phyloP scores from a whole-genome alignment of 179 eudicot genomes.

The Amaranthus tricolor region DNA sequence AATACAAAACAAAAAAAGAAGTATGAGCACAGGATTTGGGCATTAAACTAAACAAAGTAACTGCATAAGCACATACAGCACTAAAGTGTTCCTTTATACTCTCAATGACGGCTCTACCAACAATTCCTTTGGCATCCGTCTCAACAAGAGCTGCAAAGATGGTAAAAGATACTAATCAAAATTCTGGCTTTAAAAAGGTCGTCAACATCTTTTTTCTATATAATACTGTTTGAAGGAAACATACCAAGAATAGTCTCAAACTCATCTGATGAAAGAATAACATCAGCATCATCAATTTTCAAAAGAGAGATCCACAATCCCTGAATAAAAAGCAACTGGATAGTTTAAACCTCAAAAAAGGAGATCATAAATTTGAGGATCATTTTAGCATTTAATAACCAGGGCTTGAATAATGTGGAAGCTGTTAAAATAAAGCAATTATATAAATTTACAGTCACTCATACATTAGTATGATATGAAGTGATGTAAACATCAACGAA shows the following conservation, averaged over 20 bases:
- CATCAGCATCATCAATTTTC: constrained; percentile 78
- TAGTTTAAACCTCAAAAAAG: constrained; percentile 1
- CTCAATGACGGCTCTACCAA: constrained; percentile 87
- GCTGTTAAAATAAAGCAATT: background rate
- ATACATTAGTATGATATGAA: background rate
- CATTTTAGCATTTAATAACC: background rate
- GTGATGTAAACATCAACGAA: background rate
- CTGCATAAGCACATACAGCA: constrained; percentile 42
- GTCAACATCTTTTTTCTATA: background rate
- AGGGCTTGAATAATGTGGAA: background rate
- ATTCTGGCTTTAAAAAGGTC: background rate
- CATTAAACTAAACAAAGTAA: constrained; percentile 1
- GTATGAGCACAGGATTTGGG: constrained; percentile 16
- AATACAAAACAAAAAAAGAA: constrained; percentile 10
- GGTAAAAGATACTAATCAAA: constrained; percentile 12
- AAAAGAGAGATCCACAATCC: constrained; percentile 80
- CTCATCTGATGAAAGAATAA: constrained; percentile 88
- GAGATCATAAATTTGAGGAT: background rate
- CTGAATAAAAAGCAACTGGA: constrained; percentile 31
- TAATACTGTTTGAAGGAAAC: constrained; percentile 14
- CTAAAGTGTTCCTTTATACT: constrained; percentile 86
- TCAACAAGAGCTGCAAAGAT: constrained; percentile 72
- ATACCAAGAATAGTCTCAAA: constrained; percentile 90
- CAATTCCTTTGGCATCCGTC: constrained; percentile 92
- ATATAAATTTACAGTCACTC: background rate